Conservation (phyloP, 371 early-diverging fungal genomes). For the Mucor velutinosus region DNA sequence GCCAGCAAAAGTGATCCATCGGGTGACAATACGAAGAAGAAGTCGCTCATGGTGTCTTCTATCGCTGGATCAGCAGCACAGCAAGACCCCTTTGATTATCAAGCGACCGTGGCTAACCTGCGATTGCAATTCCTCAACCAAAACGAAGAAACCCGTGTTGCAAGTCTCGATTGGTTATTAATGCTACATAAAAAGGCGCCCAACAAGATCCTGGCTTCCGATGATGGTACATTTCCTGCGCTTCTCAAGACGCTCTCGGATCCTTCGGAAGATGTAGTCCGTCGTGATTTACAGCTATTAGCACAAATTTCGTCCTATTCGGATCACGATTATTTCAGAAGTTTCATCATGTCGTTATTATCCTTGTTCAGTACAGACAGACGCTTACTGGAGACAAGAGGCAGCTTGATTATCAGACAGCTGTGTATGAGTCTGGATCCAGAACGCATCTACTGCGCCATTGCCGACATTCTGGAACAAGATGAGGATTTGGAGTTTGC, state of each 20-base stretch:
- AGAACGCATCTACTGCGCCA: constrained; percentile 81
- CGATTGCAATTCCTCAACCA: constrained; percentile 79
- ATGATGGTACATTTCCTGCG: constrained; percentile 81
- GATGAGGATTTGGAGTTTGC: constrained; percentile 89
- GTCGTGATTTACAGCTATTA: constrained; percentile 84
- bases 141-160: constrained; percentile 86
- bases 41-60: neutral
- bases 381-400: constrained; percentile 81
- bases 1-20: constrained; percentile 32
- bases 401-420: constrained; percentile 87
- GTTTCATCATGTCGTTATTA: constrained; percentile 80
- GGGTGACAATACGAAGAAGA: constrained; percentile 14
- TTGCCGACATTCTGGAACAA: constrained; percentile 81
- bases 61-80: neutral
- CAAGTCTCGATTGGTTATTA: constrained; percentile 88
- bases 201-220: constrained; percentile 68
- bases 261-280: constrained; percentile 87
- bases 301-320: constrained; percentile 88
- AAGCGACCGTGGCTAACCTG: constrained; percentile 73
- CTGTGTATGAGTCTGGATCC: constrained; percentile 84
- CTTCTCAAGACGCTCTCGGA: constrained; percentile 87
- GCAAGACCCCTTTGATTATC: constrained; percentile 74
- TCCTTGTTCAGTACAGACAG: constrained; percentile 86
- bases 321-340: constrained; percentile 75
- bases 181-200: constrained; percentile 92